A percentile compares a stretch with the other conserved stretches of the same genome.
Evolutionary conservation across 495 filamentous ascomycete species (phyloP).

Genomic region (Neurospora intermedia): DNA sequence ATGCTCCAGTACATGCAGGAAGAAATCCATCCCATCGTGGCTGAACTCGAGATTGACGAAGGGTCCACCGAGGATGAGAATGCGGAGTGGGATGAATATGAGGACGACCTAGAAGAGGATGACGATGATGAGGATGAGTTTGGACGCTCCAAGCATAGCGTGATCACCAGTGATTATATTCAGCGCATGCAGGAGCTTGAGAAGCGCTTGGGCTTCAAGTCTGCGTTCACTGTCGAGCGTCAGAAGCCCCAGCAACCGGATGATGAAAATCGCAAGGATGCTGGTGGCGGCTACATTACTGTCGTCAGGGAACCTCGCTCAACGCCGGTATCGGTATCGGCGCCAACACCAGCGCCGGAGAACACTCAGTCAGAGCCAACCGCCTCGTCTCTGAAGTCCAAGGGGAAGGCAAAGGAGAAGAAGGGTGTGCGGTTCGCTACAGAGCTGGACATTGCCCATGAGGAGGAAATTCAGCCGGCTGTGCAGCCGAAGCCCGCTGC

Average conservation of each 20-base stretch:
- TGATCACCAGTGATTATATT: conserved; percentile 62
- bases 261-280: conserved; percentile 15
- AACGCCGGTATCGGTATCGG: background rate
- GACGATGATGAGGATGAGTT: conserved; percentile 52
- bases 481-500: conserved; percentile 11
- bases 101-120: conserved; percentile 43
- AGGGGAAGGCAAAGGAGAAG: conserved; percentile 27
- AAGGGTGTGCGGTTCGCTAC: conserved; percentile 71
- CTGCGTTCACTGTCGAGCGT: conserved; percentile 16
- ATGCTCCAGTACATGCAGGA: conserved; percentile 84
- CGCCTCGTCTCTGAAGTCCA: background rate
- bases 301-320: background rate
- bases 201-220: conserved; percentile 50
- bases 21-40: conserved; percentile 82
- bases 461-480: conserved; percentile 18
- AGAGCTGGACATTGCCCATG: conserved; percentile 57
- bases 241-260: conserved; percentile 6
- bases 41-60: conserved; percentile 82
- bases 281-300: conserved; percentile 6
- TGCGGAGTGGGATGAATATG: conserved; percentile 32
- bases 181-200: conserved; percentile 78
- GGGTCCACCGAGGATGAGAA: conserved; percentile 50
- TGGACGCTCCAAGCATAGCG: conserved; percentile 52
- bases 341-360: background rate
- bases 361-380: background rate